phyloP scores from a whole-genome alignment of 192 early-diverging fungal species.

The Martensiomyces pterosporus region DNA sequence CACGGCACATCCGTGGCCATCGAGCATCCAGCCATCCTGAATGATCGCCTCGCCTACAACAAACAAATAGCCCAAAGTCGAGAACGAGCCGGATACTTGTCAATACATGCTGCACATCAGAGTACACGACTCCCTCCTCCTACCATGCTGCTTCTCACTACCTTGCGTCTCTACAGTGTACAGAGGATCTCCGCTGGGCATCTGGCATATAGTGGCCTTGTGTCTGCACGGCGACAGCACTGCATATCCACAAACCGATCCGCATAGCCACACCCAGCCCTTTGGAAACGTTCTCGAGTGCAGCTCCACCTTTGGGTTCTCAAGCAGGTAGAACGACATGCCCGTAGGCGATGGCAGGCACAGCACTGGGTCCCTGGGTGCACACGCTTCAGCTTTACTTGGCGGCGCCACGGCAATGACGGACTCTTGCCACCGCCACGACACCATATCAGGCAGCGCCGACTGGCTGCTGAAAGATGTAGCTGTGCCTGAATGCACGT shows the following conservation, averaged over 20 bases:
- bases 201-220: constrained; percentile 22
- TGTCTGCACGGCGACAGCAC: constrained; percentile 28
- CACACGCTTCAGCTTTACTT: too few species aligned
- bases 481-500: background rate
- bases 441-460: constrained; percentile 5
- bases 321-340: constrained; percentile 18
- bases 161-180: constrained; percentile 5
- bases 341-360: constrained; percentile 29
- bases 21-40: constrained; percentile 31
- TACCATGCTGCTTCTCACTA: too few species aligned
- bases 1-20: constrained; percentile 6
- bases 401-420: constrained; percentile 27
- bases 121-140: too few species aligned
- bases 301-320: background rate
- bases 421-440: constrained; percentile 41
- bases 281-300: constrained; percentile 7
- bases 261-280: constrained; percentile 46
- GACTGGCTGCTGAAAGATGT: background rate
- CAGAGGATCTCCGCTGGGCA: constrained; percentile 25
- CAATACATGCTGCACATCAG: too few species aligned
- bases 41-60: too few species aligned
- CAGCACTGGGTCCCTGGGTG: constrained; percentile 20
- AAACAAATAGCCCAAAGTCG: too few species aligned
- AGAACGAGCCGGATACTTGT: too few species aligned
- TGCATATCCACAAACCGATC: constrained; percentile 12